These are phyloP conservation scores for Hyaloscypha variabilis DNA, from an alignment of 495 filamentous ascomycete genomes.

Conservation along the genomic window DNA sequence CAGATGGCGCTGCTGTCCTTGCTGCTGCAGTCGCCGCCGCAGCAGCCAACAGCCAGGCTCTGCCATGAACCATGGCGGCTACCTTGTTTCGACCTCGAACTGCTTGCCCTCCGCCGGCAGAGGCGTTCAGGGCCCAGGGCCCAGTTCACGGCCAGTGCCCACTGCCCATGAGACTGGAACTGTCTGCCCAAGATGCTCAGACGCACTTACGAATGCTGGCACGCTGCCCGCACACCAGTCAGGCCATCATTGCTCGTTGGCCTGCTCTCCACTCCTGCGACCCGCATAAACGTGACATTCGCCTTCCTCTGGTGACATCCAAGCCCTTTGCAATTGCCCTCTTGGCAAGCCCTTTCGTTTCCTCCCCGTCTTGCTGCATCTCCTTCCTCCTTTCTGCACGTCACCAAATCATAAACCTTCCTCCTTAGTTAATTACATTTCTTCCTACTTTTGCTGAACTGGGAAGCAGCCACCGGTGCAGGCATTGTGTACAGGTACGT, in stretches of 20 bases:
- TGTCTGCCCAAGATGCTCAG: constrained; percentile 24
- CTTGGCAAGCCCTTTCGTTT: constrained; percentile 16
- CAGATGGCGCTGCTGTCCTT: too few species aligned
- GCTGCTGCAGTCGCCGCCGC: background rate
- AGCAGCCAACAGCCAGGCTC: too few species aligned
- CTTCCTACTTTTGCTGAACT: constrained; percentile 19
- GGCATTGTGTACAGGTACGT: constrained; percentile 58
- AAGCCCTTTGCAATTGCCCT: background rate
- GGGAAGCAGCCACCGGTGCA: constrained; percentile 42
- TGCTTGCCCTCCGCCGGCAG: constrained; percentile 18
- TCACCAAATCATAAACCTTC: constrained; percentile 1
- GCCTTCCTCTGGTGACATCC: constrained; percentile 3
- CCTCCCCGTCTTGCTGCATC: constrained; percentile 4
- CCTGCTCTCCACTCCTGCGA: constrained; percentile 1
- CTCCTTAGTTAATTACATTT: constrained; percentile 25
- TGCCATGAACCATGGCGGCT: constrained; percentile 15
- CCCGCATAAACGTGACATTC: constrained; percentile 22
- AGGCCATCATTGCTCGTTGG: constrained; percentile 22
- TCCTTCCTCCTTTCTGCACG: constrained; percentile 20
- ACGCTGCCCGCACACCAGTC: background rate
- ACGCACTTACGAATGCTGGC: constrained; percentile 2
- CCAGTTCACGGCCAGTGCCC: constrained; percentile 9
- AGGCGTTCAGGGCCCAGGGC: constrained; percentile 17
- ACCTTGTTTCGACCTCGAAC: constrained; percentile 19
- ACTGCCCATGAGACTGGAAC: constrained; percentile 29